A percentile compares a stretch with the other conserved stretches of the same genome.
Conservation (phyloP, 2,329 filamentous ascomycete species). For the Davidsoniella virescens region DNA sequence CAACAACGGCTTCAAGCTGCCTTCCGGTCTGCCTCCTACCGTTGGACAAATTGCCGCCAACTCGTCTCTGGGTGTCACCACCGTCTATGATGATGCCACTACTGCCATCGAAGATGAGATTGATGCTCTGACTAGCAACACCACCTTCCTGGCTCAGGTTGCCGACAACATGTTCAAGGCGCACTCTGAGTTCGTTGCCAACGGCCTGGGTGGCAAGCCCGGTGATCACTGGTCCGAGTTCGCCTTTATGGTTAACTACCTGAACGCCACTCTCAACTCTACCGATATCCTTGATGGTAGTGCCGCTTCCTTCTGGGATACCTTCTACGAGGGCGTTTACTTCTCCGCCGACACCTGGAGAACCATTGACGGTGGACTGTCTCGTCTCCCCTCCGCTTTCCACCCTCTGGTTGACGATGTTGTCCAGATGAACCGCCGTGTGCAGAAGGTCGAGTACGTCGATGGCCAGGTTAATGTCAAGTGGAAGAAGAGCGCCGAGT, state of each 20-base stretch:
- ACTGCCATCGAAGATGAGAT: conserved; percentile 19
- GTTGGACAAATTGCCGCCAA: conserved; percentile 30
- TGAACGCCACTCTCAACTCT: conserved; percentile 33
- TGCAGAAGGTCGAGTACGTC: conserved; percentile 38
- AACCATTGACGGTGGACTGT: conserved; percentile 37
- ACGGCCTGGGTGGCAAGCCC: conserved; percentile 24
- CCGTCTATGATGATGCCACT: conserved; percentile 11
- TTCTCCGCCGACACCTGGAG: conserved; percentile 15
- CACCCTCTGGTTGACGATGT: conserved; percentile 40
- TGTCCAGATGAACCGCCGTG: conserved; percentile 37
- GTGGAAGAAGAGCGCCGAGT: conserved; percentile 32
- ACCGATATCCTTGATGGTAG: conserved; percentile 21
- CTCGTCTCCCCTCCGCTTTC: conserved; percentile 44
- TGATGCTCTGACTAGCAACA: conserved; percentile 9
- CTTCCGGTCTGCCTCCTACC: conserved; percentile 36
- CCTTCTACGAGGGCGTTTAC: conserved; percentile 16
- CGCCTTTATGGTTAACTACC: conserved; percentile 40
- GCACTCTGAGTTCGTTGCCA: conserved; percentile 23
- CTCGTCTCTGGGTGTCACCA: conserved; percentile 21
- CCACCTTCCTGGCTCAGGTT: conserved; percentile 21
- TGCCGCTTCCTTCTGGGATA: conserved; percentile 15
- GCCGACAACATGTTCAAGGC: conserved; percentile 27
- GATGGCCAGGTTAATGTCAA: conserved; percentile 40
- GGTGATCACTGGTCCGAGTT: conserved; percentile 47
- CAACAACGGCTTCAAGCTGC: conserved; percentile 28